Percentiles rank a stretch among this genome's conserved stretches.
Evolutionary conservation across 2,329 filamentous ascomycete species (phyloP).

Genomic region (Colletotrichum abscissum): DNA sequence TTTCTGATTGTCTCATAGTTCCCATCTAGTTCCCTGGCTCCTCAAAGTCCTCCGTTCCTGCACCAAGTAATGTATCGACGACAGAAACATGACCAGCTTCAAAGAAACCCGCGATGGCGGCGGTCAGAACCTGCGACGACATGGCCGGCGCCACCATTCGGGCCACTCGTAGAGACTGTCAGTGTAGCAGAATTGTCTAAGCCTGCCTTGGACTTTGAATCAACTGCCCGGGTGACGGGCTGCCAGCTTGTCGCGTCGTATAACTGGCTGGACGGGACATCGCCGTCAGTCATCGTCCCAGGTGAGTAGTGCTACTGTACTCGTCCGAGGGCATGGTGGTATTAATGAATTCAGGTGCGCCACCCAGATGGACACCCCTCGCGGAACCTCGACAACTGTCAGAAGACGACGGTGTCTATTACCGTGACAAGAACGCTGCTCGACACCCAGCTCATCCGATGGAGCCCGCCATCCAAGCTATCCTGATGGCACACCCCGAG

Average conservation of each 20-base stretch:
- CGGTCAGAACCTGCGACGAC: not conserved
- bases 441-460: constrained; percentile 60
- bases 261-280: constrained; percentile 47
- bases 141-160: constrained; percentile 24
- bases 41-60: not conserved
- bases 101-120: constrained; percentile 1
- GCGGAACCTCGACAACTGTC: constrained; percentile 44
- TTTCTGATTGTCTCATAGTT: not conserved
- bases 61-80: not conserved
- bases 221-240: constrained; percentile 20
- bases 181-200: not conserved
- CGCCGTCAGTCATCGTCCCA: constrained; percentile 46
- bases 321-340: not conserved
- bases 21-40: not conserved
- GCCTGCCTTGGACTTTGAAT: not conserved
- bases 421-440: constrained; percentile 65
- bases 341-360: constrained; percentile 52
- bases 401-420: constrained; percentile 61
- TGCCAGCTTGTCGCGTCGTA: constrained; percentile 46
- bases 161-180: constrained; percentile 15
- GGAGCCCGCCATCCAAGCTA: constrained; percentile 56
- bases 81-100: not conserved
- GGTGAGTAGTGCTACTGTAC: constrained; percentile 38
- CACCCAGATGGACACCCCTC: constrained; percentile 61
- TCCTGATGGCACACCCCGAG: constrained; percentile 50